Base-by-base conservation (phyloP, 495 filamentous ascomycete species). In the Penicillium angulare region DNA sequence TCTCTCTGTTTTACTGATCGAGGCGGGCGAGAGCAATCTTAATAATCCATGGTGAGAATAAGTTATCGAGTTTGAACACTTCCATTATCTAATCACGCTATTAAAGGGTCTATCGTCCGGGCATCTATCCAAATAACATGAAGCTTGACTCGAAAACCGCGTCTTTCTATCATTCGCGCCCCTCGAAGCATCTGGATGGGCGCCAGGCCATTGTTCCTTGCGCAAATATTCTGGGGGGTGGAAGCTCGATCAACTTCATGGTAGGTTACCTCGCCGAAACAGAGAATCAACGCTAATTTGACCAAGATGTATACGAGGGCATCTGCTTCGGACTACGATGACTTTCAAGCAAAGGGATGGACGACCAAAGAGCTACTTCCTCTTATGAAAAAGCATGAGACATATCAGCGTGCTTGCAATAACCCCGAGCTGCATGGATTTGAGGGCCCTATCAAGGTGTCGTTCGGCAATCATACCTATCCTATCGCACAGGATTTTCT, bases 81-180 rank as follows among this genome's bases (percentile, higher is more conserved):
- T n/a, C n/a, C n/a, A n/a, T n/a, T n/a, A n/a, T n/a, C n/a, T n/a
- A n/a, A n/a, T 39, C 29, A 64, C 26, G 15, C 7, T 15, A 22
- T n/a, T 50, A n/a, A n/a, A 73, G 70, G 70, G 86, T 91, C 20
- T 89, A 79, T 67, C 81, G 86, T 10, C 88, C 88, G 1, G 88
- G 84, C 20, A 87, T 92, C 65, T 90, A 86, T 61, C 87, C 86
- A 9, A 75, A 77, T 17, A 89, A 90, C 66, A 89, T 90, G 86
- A 88, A 88, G 63, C 69, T 90, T 55, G 88, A 92, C 71, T 88
- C 86, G 33, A 90, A 90, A 71, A 90, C 87, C n/a, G 88, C 88
- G 23, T 85, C 85, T 0, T 92, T 92, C 70, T 93, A 93, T 60
- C 77, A 90, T 59, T 89, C 86, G 2, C 77, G 84, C 33, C 87